These are phyloP conservation scores for Corymbia calophylla DNA, from an alignment of 441 rosid species.

Conservation along the genomic window DNA sequence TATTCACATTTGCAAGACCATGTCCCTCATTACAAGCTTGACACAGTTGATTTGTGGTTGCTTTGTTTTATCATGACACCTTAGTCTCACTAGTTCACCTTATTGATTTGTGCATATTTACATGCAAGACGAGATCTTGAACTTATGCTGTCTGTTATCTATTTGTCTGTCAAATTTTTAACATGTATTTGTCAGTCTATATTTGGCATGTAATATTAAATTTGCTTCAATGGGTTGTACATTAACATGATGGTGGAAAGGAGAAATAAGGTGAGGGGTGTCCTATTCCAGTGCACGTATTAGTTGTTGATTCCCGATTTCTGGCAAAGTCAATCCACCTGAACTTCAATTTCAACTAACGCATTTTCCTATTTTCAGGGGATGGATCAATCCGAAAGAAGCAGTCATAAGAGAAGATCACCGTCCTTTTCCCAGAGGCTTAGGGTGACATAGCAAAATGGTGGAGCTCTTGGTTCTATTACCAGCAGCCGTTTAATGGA, in stretches of 20 bases:
- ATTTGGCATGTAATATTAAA: neutral
- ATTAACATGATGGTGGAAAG: neutral
- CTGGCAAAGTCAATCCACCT: neutral
- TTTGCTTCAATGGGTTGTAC: neutral
- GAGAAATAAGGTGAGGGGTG: neutral
- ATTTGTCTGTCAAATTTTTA: neutral
- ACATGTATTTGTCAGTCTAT: neutral
- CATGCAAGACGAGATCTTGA: neutral
- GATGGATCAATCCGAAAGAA: slow-evolving; percentile 72
- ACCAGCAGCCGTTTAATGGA: slow-evolving; percentile 87
- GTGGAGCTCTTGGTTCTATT: slow-evolving; percentile 48
- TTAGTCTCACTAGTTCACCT: neutral
- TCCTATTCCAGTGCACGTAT: neutral
- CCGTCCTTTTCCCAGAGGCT: slow-evolving; percentile 56
- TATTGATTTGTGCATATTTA: neutral
- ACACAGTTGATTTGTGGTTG: neutral
- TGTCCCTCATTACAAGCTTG: neutral
- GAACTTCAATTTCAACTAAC: neutral
- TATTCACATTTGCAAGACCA: neutral
- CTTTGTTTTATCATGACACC: neutral
- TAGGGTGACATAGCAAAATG: slow-evolving; percentile 43
- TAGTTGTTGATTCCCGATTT: neutral
- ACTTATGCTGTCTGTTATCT: neutral
- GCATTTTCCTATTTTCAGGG: slow-evolving; percentile 32
- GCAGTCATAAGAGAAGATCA: slow-evolving; percentile 64